Percentiles rank a stretch among this genome's conserved stretches.
These are phyloP conservation scores for Nannochloris sp. DNA, from an alignment of 139 green algal genomes.

Conservation along the genomic window DNA sequence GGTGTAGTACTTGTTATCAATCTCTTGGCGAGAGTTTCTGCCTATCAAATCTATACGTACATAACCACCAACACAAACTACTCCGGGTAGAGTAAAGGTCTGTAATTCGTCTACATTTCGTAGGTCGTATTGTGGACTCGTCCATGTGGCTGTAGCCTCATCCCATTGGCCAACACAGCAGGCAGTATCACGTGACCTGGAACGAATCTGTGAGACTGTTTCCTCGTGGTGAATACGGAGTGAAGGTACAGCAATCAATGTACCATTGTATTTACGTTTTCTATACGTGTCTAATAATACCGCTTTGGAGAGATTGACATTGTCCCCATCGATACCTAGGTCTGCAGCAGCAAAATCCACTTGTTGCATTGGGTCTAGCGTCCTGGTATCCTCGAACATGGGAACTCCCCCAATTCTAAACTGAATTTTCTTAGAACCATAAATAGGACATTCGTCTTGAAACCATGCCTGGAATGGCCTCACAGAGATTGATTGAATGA, in stretches of 20 bases:
- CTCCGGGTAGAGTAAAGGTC: not conserved
- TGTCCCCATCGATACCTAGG: not conserved
- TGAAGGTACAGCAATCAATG: not conserved
- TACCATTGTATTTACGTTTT: not conserved
- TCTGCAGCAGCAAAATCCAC: constrained; percentile 1
- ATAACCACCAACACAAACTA: not conserved
- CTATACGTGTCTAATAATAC: not conserved
- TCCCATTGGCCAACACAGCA: not conserved
- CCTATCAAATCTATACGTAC: constrained; percentile 29
- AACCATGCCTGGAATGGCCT: constrained; percentile 34
- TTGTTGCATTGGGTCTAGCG: not conserved
- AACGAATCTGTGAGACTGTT: not conserved
- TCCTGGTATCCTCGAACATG: not conserved
- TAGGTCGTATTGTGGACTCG: not conserved
- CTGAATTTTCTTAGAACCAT: constrained; percentile 15
- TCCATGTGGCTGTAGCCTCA: not conserved
- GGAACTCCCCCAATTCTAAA: constrained; percentile 22
- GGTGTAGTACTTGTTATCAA: constrained; percentile 27
- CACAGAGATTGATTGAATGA: constrained; percentile 25
- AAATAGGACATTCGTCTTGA: constrained; percentile 27
- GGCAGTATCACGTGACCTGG: not conserved
- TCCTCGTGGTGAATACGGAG: not conserved
- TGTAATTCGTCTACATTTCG: not conserved
- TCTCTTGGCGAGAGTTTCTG: constrained; percentile 18
- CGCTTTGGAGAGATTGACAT: not conserved